Conservation (phyloP, 257 asterid species). For the Misopates orontium region DNA sequence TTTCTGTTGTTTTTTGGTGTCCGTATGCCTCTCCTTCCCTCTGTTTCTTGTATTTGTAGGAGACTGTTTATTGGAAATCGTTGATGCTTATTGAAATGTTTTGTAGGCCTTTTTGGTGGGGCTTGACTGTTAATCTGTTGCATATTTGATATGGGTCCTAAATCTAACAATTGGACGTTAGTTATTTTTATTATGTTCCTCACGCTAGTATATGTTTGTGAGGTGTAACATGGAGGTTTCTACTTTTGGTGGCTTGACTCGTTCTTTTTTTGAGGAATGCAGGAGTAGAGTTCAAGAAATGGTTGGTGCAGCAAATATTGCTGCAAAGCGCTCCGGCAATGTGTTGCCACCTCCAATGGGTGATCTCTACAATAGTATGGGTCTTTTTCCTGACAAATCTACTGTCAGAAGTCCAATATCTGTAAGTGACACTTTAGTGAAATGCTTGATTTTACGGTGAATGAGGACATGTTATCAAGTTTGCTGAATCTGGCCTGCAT, state of each 20-base stretch:
- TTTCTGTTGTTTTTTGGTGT: background rate
- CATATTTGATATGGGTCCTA: slow-evolving; percentile 15
- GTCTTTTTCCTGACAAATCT: slow-evolving; percentile 45
- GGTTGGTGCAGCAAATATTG: slow-evolving; percentile 67
- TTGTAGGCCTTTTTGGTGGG: background rate
- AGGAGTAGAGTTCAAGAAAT: slow-evolving; percentile 93
- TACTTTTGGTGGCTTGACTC: slow-evolving; percentile 24
- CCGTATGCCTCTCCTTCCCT: background rate
- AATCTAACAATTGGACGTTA: background rate
- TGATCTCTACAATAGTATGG: slow-evolving; percentile 40
- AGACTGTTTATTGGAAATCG: background rate
- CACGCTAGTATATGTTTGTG: background rate
- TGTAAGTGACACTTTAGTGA: slow-evolving; percentile 45
- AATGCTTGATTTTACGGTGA: slow-evolving; percentile 7
- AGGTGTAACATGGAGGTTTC: slow-evolving; percentile 1
- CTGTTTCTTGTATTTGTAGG: background rate
- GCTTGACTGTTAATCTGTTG: slow-evolving; percentile 5
- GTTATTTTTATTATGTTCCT: slow-evolving; percentile 2
- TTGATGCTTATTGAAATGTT: background rate
- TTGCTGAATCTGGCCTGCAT: background rate
- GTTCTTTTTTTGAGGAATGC: slow-evolving; percentile 21
- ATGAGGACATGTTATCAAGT: background rate
- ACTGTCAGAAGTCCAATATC: slow-evolving; percentile 40
- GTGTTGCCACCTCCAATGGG: slow-evolving; percentile 76
- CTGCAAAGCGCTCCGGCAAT: slow-evolving; percentile 59